phyloP scores from a whole-genome alignment of 139 green algal species.

The Marvania coccoides region DNA sequence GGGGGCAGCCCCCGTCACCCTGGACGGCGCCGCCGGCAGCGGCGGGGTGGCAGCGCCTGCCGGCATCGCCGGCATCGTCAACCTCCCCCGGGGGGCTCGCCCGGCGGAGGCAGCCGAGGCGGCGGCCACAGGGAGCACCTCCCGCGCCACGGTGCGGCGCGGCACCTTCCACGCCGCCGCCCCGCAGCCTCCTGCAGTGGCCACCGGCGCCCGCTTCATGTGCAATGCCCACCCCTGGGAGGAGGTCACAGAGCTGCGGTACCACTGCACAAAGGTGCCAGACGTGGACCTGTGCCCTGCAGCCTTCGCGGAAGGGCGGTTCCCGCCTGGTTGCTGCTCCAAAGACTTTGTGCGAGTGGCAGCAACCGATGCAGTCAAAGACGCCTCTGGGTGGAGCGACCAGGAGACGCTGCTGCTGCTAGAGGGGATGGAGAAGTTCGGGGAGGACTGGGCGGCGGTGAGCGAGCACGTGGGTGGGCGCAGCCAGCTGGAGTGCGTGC shows the following conservation, averaged over 20 bases:
- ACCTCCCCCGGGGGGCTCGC: not conserved
- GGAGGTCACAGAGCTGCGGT: conserved; percentile 69
- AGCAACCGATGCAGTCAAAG: conserved; percentile 5
- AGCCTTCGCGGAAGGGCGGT: conserved; percentile 55
- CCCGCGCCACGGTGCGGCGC: not conserved
- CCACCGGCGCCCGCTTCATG: conserved; percentile 30
- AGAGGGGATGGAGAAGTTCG: conserved; percentile 70
- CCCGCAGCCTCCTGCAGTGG: not conserved
- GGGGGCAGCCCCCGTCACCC: not conserved
- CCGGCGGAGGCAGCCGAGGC: not conserved
- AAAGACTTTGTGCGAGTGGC: conserved; percentile 83
- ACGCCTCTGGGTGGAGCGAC: conserved; percentile 46
- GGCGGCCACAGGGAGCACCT: not conserved
- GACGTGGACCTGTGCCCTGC: conserved; percentile 69
- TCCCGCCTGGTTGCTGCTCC: conserved; percentile 57
- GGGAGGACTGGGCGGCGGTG: conserved; percentile 78
- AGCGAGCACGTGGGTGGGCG: conserved; percentile 81
- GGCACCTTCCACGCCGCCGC: not conserved
- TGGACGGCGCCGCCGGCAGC: not conserved
- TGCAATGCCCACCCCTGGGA: conserved; percentile 70
- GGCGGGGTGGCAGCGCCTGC: not conserved
- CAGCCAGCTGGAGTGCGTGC: conserved; percentile 71
- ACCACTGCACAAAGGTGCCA: conserved; percentile 75
- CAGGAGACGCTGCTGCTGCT: conserved; percentile 71
- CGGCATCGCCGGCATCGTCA: not conserved